Base-by-base conservation (phyloP, 2,329 filamentous ascomycete genomes). In the Arthrinium phaeospermum region DNA sequence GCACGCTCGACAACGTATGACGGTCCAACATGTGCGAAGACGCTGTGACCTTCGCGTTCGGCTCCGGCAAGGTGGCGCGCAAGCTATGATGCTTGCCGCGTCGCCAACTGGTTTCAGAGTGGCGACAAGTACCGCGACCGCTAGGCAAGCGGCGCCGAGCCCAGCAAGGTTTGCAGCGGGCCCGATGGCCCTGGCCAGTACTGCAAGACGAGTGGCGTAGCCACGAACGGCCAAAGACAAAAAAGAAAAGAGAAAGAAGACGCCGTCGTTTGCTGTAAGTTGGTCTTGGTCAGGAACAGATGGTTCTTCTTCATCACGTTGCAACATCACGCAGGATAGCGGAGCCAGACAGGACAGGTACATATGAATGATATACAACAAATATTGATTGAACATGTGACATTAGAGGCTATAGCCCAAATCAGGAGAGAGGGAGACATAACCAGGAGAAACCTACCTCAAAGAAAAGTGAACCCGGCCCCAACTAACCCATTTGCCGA, bases 61-160 rank as follows among this genome's bases (percentile, higher is more conserved):
- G 82, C 74, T 84, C 83, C 61, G 86, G 86, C 69, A 88, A 88
- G 75, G 78, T 88, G 19, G 85, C 85, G 72, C 84, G 86, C n/a
- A 71, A 84, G 81, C 73, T 89, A 85, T 47, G 85, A 86, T 75
- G 85, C 82, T 0, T 83, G 83, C 68, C 82, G 78, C 10, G 81
- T 86, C 73, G 82, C 80, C 71, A 84, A 85, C 74, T 82, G 82
- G 22, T 82, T 81, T 75, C 78, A 80, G 74, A 73, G 76, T 53
- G 70, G 72, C 34, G 77, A 74, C 69, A 81, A 81, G 75, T 76
- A 74, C 51, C 81, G 80, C 73, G 79, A 80, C 70, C 73, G 77
- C 68, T 84, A 81, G 76, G 77, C 77, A n/a, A 83, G 83, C 57
- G 80, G 44, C 41, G 75, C 75, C 49, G 82, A 85, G 78, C 83